phyloP scores from a whole-genome alignment of 495 filamentous ascomycete genomes.

The Penicillium silybi region DNA sequence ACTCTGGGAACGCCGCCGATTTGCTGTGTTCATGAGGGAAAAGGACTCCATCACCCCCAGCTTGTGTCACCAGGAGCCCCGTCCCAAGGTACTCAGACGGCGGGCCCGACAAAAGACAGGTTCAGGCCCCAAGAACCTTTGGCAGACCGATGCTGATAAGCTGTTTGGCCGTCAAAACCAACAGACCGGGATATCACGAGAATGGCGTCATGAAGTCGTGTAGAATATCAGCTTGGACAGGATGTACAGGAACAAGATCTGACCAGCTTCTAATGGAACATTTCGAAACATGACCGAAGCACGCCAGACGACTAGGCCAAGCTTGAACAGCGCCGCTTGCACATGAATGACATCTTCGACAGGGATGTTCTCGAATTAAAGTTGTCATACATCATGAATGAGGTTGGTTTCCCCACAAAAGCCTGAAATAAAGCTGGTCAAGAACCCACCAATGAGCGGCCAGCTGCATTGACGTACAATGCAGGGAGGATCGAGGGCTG shows the following conservation, averaged over 20 bases:
- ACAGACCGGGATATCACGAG: not conserved
- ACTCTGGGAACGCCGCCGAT: not conserved
- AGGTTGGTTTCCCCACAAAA: not conserved
- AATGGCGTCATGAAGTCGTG: not conserved
- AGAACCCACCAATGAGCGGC: constrained; percentile 2
- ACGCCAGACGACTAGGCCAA: not conserved
- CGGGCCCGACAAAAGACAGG: not conserved
- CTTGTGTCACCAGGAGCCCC: not conserved
- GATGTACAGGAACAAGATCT: constrained; percentile 1
- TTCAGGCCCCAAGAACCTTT: not conserved
- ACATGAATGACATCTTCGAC: not conserved
- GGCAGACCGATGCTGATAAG: not conserved
- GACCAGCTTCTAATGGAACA: constrained; percentile 1
- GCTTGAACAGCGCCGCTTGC: not conserved
- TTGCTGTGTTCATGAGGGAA: not conserved
- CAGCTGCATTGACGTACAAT: not conserved
- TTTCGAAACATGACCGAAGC: not conserved
- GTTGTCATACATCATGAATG: constrained; percentile 13
- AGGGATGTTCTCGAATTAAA: not conserved
- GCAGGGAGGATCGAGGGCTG: not conserved
- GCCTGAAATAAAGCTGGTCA: not conserved
- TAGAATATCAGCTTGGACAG: not conserved
- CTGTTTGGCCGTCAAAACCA: not conserved
- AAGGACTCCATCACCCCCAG: not conserved
- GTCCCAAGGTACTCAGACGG: not conserved